phyloP scores from a whole-genome alignment of 1,284 basidiomycete species.

The Volvariella volvacea region DNA sequence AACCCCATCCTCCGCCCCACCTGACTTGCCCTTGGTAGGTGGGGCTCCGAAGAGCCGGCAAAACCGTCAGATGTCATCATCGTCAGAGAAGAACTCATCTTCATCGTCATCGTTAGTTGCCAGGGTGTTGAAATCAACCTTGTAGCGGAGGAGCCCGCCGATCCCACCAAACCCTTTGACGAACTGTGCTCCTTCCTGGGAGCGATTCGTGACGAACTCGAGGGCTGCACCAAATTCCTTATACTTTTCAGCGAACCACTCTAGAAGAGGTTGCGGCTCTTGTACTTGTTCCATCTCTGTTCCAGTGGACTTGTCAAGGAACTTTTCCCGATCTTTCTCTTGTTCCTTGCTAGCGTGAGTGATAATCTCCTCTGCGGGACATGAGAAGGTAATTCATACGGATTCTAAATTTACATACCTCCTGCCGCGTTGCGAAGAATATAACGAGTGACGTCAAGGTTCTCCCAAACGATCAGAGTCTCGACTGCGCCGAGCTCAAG shows the following conservation, averaged over 20 bases:
- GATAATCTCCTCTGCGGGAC: slow-evolving; percentile 69
- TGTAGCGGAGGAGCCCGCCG: slow-evolving; percentile 91
- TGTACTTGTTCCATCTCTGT: slow-evolving; percentile 88
- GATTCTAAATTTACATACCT: slow-evolving; percentile 41
- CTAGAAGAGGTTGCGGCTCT: slow-evolving; percentile 82
- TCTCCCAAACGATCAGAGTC: slow-evolving; percentile 98
- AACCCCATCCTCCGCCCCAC: slow-evolving; percentile 44
- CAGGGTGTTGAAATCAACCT: slow-evolving; percentile 87
- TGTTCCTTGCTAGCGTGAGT: slow-evolving; percentile 77
- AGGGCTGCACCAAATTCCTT: slow-evolving; percentile 95
- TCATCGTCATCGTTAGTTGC: slow-evolving; percentile 68
- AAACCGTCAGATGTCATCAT: slow-evolving; percentile 79
- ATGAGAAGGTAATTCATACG: neutral
- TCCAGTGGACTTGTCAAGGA: slow-evolving; percentile 91
- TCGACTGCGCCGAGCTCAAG: slow-evolving; percentile 96
- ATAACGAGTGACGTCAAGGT: slow-evolving; percentile 84
- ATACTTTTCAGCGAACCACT: slow-evolving; percentile 99
- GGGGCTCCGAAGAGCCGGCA: slow-evolving; percentile 77
- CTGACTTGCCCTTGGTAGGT: slow-evolving; percentile 48
- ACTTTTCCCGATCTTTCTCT: slow-evolving; percentile 89
- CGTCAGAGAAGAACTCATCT: slow-evolving; percentile 78
- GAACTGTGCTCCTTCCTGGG: slow-evolving; percentile 98
- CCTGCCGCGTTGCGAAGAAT: slow-evolving; percentile 85
- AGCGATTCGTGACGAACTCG: slow-evolving; percentile 84
- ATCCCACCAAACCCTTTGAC: slow-evolving; percentile 99